Conservation (phyloP, 2,329 filamentous ascomycete genomes). For the Cladophialophora chaetospira region DNA sequence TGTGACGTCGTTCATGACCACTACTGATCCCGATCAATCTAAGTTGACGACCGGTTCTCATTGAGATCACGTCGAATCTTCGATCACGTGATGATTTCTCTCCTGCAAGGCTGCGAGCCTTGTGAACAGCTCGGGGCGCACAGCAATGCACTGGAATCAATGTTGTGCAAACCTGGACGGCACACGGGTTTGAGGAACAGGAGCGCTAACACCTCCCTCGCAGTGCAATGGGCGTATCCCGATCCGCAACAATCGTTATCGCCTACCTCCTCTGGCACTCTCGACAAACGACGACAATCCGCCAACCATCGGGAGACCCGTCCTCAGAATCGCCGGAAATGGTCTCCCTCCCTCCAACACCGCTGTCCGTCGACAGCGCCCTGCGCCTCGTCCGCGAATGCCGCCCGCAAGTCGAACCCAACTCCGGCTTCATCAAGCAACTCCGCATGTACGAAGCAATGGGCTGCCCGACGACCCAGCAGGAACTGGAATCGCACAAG, state of each 20-base stretch:
- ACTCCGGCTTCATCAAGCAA: slow-evolving; percentile 87
- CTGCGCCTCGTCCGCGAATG: slow-evolving; percentile 68
- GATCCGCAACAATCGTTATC: slow-evolving; percentile 79
- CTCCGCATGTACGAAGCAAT: slow-evolving; percentile 85
- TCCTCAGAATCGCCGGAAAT: slow-evolving; percentile 43
- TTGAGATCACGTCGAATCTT: not conserved
- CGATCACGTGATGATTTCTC: not conserved
- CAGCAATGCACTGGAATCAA: too few species aligned
- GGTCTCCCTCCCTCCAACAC: slow-evolving; percentile 52
- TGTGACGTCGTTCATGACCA: not conserved
- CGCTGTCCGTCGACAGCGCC: slow-evolving; percentile 52
- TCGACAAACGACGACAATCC: slow-evolving; percentile 19
- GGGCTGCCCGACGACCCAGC: slow-evolving; percentile 71
- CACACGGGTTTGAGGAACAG: too few species aligned
- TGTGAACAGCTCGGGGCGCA: too few species aligned
- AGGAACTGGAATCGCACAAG: slow-evolving; percentile 59
- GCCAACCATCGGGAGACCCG: not conserved
- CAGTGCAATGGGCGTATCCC: slow-evolving; percentile 95
- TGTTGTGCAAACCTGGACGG: too few species aligned
- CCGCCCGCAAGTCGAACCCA: slow-evolving; percentile 81
- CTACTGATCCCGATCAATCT: not conserved
- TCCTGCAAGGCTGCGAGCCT: too few species aligned
- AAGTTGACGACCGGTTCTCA: too few species aligned
- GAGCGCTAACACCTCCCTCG: slow-evolving; percentile 39
- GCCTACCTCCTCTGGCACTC: slow-evolving; percentile 74